Base-by-base conservation (phyloP, 495 filamentous ascomycete genomes). In the Oleoguttula mirabilis region DNA sequence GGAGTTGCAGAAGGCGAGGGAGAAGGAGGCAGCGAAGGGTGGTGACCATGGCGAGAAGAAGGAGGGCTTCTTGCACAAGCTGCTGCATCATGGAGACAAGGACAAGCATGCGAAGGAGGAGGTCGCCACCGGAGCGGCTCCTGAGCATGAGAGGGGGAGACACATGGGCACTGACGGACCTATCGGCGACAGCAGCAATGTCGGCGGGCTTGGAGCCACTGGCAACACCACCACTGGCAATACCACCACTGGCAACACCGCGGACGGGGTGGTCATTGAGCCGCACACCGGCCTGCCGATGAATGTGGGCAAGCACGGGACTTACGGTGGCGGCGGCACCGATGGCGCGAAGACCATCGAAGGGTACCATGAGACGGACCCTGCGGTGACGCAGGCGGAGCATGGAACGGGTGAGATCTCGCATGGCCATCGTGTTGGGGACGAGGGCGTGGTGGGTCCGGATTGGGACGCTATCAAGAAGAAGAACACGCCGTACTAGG, bases 261-360 rank as follows among this genome's bases (percentile, higher is more conserved):
- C 38, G 0, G 48, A 57, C 15, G 45, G 39, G 4, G 28, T 36
- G 3, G 54, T 55, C 12, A 54, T 32, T 2, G 51, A 61, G 39
- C 51, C 57, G 15, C 42, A 54, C 21, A 61, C 56, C 4, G 58
- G 58, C 1, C 48, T 55, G 4, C 56, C 56, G 22, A 57, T 59
- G 54, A 54, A 59, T 42, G 52, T 55, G 2, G 48, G 41, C 21
- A 54, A 55, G 33, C 52, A 55, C 31, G 54, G 57, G 8, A 30
- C 14, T 11, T 41, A 47, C 32, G 55, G 55, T 10, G 6, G 34
- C 10, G 56, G 58, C 24, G 58, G 58, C 12, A 54, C 48, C 1
- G 58, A 57, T 52, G 55, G 39, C 2, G 47, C 44, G 14, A 4
- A 32, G 0, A 41, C 23, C 6, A 45, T 56, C 11, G 25, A 15